Evolutionary conservation across 2,329 filamentous ascomycete genomes (phyloP), one percentile per base, ranked within the genome.

Genomic region (Trichophaea hybrida): DNA sequence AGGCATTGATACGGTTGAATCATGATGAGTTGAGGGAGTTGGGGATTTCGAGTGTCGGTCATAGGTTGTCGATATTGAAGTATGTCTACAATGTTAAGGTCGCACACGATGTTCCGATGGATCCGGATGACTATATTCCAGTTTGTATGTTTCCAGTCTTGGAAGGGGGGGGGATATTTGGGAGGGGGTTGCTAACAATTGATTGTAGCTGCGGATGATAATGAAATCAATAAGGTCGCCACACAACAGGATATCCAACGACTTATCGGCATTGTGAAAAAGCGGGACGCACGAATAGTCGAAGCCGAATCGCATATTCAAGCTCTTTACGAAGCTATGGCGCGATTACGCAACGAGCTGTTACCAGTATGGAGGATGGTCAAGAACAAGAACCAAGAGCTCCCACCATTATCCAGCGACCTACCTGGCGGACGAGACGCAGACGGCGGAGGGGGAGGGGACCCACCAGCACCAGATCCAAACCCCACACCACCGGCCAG

Each of bases 61-160:
- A 98, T 74, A 84, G 93, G 61, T 77, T 98, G 68, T 94, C 89
- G 24, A 94, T 98, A 60, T 78, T 98, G 60, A 97, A 96, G 75
- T 90, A 84, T 69, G 89, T 97, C 58, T 97, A 96, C 74, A 90
- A 97, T 70, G 84, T 93, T 70, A 98, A 98, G 75, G 85, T 91
- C 72, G 88, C 88, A 65, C 90, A 96, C 70, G 89, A 94, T 68
- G 81, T 97, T 61, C 85, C 88, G 13, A 80, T 96, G 68, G 91
- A 97, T 70, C 84, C 85, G 63, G 91, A 96, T 69, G 88, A 97
- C 72, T 98, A 96, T 71, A 80, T 96, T 55, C 93, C 93, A 40
- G 77, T 93, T 55, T 93, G 90, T 95, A 83, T 69, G 86, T 59
- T 17, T 33, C 6, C 31, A 17, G 43, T 54, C 34, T 15, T 33